Evolutionary conservation across 495 filamentous ascomycete species (phyloP), one percentile per base, ranked within the genome.

Genomic region (Podospora comata): DNA sequence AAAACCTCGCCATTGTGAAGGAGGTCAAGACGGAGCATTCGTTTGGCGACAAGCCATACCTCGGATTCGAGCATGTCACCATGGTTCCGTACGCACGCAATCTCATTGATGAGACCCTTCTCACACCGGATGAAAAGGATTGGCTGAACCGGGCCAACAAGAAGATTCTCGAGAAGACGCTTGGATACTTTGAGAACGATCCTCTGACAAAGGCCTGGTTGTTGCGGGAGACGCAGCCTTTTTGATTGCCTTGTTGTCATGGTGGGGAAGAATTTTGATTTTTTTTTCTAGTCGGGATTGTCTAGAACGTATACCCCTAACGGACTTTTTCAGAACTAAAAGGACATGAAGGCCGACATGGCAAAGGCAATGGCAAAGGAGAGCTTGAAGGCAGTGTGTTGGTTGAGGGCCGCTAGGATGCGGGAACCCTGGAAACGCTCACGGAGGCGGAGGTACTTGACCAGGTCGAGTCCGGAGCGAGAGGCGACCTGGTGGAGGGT

Each of bases 61-160:
- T 97, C 20, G 93, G 94, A 16, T 98, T 99, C 71, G 93, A 99
- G 81, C 92, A 96, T 75, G 93, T 97, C 68, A 99, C 96, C 1
- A 94, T 98, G 92, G 91, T 92, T 20, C 96, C 96, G 1, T 91
- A 96, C 77, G 97, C 95, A 78, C 85, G 88, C 69, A 97, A 94
- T 65, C 80, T 99, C 69, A 94, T 97, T 66, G 92, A 98, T 75
- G 81, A 82, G 55, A 84, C 73, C 6, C 82, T 96, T 60, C 74
- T 99, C 71, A 92, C 88, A 23, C 82, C 82, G n/a, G 82, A 76
- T 34, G 96, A 99, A 83, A 90, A 89, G 78, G 80, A 84, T 67
- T 99, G 93, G 92, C 78, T 99, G 65, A 95, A 97, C 74, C 83
- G 87, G 62, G 97, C 96, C 78, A 92, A 96, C 76, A 77, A 81